phyloP scores from a whole-genome alignment of 257 asterid species.

The Ajuga chamaepitys region DNA sequence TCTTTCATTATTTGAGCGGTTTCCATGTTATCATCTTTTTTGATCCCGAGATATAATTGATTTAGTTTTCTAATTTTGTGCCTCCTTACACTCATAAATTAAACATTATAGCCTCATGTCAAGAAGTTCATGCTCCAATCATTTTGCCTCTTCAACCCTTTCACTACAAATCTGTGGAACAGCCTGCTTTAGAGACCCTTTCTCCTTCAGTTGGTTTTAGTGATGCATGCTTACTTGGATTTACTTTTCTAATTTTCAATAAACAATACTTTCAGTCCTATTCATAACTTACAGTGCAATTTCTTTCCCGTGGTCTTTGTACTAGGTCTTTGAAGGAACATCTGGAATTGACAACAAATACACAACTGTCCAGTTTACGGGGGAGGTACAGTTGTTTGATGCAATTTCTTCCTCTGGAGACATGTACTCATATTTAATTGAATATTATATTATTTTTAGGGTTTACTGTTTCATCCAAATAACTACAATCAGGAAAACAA shows the following conservation, averaged over 20 bases:
- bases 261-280: not conserved
- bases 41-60: not conserved
- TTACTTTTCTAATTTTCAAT: not conserved
- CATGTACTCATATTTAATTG: not conserved
- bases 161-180: not conserved
- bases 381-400: conserved; percentile 54
- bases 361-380: conserved; percentile 94
- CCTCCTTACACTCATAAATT: not conserved
- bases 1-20: conserved; percentile 8
- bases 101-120: not conserved
- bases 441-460: not conserved
- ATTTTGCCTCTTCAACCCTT: not conserved
- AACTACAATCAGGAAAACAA: not conserved
- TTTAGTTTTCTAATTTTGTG: not conserved
- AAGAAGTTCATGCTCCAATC: not conserved
- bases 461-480: not conserved
- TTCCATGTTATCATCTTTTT: not conserved
- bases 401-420: not conserved
- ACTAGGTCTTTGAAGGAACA: conserved; percentile 88
- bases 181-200: conserved; percentile 1
- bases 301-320: not conserved
- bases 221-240: not conserved
- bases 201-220: conserved; percentile 12
- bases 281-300: conserved; percentile 1
- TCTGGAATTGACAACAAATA: conserved; percentile 90